Conservation (phyloP, 2,329 filamentous ascomycete genomes). For the Coleophoma cylindrospora region DNA sequence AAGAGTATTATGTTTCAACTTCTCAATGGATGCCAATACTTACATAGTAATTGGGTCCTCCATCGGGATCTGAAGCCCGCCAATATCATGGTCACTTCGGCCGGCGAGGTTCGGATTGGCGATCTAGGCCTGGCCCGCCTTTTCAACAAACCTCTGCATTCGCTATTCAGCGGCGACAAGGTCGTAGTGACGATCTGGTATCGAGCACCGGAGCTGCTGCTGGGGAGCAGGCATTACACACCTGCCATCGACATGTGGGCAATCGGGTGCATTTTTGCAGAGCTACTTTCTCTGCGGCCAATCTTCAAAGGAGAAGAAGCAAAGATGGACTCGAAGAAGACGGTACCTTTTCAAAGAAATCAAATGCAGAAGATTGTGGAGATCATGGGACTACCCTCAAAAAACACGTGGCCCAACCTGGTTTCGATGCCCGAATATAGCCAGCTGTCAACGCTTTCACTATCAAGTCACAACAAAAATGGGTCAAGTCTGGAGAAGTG, state of each 20-base stretch:
- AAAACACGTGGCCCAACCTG: constrained; percentile 83
- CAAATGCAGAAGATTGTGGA: constrained; percentile 99
- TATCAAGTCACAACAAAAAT: constrained; percentile 34
- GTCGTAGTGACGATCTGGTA: constrained; percentile 99
- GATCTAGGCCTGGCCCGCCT: constrained; percentile 88
- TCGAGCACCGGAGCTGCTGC: constrained; percentile 85
- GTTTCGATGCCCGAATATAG: constrained; percentile 81
- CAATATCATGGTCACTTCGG: constrained; percentile 96
- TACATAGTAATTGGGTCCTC: constrained; percentile 95
- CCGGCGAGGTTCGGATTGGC: constrained; percentile 88
- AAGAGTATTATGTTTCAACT: constrained; percentile 96
- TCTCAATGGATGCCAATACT: constrained; percentile 87
- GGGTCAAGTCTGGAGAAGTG: constrained; percentile 63
- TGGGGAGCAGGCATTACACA: constrained; percentile 93
- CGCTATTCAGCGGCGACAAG: constrained; percentile 90
- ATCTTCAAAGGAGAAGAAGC: constrained; percentile 99
- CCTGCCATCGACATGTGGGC: constrained; percentile 98
- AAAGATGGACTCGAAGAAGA: constrained; percentile 98
- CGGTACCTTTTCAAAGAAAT: constrained; percentile 92
- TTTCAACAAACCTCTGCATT: constrained; percentile 90
- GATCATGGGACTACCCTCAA: constrained; percentile 85
- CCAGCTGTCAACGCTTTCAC: constrained; percentile 57
- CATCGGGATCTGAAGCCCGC: constrained; percentile 96
- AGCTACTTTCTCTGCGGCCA: constrained; percentile 80
- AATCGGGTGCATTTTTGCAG: constrained; percentile 95